These are phyloP conservation scores for Neurospora hispaniola DNA, from an alignment of 495 filamentous ascomycete species.

Conservation along the genomic window DNA sequence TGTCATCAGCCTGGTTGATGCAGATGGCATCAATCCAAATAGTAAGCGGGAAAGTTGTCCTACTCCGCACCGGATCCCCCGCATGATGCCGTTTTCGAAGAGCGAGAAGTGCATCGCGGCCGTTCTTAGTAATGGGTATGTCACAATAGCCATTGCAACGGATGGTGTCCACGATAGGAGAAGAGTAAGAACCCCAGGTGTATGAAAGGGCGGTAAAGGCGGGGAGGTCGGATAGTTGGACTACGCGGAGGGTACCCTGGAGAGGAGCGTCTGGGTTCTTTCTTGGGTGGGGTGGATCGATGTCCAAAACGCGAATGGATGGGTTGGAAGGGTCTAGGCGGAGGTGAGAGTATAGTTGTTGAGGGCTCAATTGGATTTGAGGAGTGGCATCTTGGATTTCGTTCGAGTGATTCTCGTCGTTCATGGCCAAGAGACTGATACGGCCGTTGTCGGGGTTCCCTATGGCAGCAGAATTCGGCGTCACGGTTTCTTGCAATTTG, in stretches of 20 bases:
- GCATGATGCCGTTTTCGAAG: not conserved
- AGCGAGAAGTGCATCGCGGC: not conserved
- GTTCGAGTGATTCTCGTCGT: not conserved
- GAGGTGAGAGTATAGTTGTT: not conserved
- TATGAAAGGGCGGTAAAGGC: conserved; percentile 12
- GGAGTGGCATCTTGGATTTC: not conserved
- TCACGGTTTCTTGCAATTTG: not conserved
- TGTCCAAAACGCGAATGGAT: conserved; percentile 5
- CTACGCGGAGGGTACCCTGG: not conserved
- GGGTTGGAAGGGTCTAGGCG: not conserved
- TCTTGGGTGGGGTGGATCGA: not conserved
- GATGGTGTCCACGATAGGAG: not conserved
- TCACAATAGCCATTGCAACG: not conserved
- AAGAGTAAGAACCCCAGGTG: conserved; percentile 8
- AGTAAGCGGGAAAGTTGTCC: not conserved
- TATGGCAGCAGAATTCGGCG: not conserved
- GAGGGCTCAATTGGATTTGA: not conserved
- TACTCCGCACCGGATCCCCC: not conserved
- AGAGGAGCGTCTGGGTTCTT: not conserved
- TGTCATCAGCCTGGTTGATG: not conserved
- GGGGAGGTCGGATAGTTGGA: conserved; percentile 5
- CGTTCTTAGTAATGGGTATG: not conserved
- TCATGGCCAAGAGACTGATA: not conserved
- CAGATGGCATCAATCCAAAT: not conserved
- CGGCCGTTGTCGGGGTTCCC: not conserved